Evolutionary conservation across 768 basidiomycete species (phyloP), one percentile per base, ranked within the genome.

Genomic region (Lentinula sp.): DNA sequence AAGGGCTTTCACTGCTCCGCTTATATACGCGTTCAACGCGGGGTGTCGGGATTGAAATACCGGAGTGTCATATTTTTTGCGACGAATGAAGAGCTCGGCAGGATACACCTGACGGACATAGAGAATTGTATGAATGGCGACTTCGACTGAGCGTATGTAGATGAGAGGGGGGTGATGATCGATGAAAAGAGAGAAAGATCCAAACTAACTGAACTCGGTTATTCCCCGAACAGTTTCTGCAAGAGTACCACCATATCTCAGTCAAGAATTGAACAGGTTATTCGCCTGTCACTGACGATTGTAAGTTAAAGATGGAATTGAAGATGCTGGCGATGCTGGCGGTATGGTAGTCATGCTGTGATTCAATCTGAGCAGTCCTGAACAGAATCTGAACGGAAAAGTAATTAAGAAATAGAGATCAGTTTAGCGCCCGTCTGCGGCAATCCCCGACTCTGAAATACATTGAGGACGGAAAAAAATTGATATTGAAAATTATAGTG

Each of bases 21-120:
- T 84, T 60, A 98, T 88, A 70, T 97, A 98, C 49, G 89, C 86
- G 64, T 91, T 90, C 57, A 98, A 77, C 45, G 84, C 83, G 2
- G 95, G 94, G 70, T 95, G 92, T n/a, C 95, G 85, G 3, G 92
- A 93, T 74, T 97, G 94, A 69, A 86, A 98, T 9, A 96, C 93
- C 0, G 93, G 90, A 0, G 89, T 89, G 62, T 93, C 86, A 71
- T 95, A 97, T 71, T 94, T 95, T 75, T 90, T 90, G 60, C 91
- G 81, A 45, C 93, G 82, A 42, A 90, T 80, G 70, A 98, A 98
- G 18, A 97, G 79, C 59, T 91, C 91, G 46, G 88, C 78, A 0
- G 95, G 96, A 67, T 98, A 98, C 54, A 98, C 80, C 65, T 91
- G 88, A 18, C 96, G 87, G 33, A 94, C 85, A 68, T 92, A 97